Percentiles rank a stretch among this genome's conserved stretches.
Evolutionary conservation across 371 early-diverging fungal species (phyloP).

Genomic region (Nosema muscidifuracis): DNA sequence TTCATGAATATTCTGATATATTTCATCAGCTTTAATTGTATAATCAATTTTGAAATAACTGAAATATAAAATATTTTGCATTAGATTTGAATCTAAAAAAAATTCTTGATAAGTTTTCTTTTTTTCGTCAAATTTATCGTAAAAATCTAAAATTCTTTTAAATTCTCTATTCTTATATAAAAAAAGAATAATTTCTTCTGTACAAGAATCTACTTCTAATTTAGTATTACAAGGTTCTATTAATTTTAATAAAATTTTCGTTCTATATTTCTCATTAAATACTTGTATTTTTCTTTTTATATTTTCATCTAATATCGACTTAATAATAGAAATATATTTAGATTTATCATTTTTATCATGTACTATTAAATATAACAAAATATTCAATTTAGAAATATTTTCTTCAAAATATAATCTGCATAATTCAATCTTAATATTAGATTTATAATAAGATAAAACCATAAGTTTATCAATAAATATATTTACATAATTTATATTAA

Average conservation of each 20-base stretch:
- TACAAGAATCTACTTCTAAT: no score
- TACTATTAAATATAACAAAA: not conserved
- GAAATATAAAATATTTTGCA: slow-evolving; percentile 7
- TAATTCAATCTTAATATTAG: not conserved
- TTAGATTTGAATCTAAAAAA: no score
- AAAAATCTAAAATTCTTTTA: no score
- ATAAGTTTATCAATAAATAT: slow-evolving; percentile 2
- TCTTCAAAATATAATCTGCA: not conserved
- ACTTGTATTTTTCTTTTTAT: no score
- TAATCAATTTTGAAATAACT: not conserved
- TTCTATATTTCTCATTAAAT: no score
- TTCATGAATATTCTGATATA: not conserved
- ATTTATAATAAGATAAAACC: not conserved
- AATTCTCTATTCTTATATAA: slow-evolving; percentile 10
- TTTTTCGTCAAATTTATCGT: not conserved
- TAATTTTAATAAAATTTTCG: no score
- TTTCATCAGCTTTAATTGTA: not conserved
- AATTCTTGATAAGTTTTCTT: no score
- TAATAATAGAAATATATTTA: no score
- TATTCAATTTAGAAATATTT: no score
- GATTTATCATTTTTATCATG: not conserved
- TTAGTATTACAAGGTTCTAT: no score
- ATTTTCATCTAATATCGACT: no score
- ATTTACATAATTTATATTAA: not conserved
- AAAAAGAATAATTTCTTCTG: not conserved